phyloP scores from a whole-genome alignment of 768 basidiomycete genomes.

The Lentinula detonsa region DNA sequence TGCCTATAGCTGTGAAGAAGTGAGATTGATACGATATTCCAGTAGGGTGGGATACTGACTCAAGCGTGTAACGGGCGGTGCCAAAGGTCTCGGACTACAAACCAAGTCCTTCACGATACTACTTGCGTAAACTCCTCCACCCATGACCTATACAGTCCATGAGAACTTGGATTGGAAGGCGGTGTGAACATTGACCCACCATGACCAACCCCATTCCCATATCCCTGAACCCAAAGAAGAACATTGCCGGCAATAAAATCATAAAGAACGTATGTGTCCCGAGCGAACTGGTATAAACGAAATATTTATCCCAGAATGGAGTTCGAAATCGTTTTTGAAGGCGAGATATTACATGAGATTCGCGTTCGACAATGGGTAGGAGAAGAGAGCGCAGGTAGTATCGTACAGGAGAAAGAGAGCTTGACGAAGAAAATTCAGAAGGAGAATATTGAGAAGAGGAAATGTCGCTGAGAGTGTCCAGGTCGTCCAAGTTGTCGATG shows the following conservation, averaged over 20 bases:
- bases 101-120: conserved; percentile 87
- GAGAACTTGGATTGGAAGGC: not conserved
- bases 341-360: not conserved
- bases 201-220: conserved; percentile 68
- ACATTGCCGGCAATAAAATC: conserved; percentile 77
- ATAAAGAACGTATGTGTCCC: conserved; percentile 94
- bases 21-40: not conserved
- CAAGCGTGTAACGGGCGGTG: conserved; percentile 86
- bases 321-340: conserved; percentile 47
- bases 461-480: not conserved
- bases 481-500: not conserved
- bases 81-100: conserved; percentile 85
- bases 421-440: not conserved
- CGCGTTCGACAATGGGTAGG: not conserved
- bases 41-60: conserved; percentile 41
- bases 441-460: not conserved
- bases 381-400: conserved; percentile 2
- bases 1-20: conserved; percentile 53
- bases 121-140: conserved; percentile 78
- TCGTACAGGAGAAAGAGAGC: not conserved
- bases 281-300: conserved; percentile 74
- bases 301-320: conserved; percentile 72
- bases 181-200: conserved; percentile 18
- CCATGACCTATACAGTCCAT: conserved; percentile 66
- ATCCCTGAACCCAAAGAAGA: conserved; percentile 71